Evolutionary conservation across 352 stramenopile species (phyloP).

Genomic region (Phytophthora rubi): DNA sequence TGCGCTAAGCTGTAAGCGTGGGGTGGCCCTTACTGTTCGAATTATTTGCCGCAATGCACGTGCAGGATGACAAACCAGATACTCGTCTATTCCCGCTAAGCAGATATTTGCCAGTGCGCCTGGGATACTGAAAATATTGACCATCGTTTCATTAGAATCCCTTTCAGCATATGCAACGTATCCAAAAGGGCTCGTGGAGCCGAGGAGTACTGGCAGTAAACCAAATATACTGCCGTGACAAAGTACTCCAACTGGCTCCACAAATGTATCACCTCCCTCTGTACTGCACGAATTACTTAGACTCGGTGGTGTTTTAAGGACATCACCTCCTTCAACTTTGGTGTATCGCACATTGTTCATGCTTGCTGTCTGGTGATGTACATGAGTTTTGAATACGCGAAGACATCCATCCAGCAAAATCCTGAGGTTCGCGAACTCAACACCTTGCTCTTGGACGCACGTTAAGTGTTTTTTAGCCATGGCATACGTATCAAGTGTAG

Average conservation of each 20-base stretch:
- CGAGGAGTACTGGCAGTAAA: conserved; percentile 49
- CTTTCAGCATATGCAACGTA: conserved; percentile 42
- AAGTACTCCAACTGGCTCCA: conserved; percentile 49
- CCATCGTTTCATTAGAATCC: neutral
- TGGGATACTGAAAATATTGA: conserved; percentile 43
- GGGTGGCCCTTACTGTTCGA: conserved; percentile 12
- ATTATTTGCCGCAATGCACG: conserved; percentile 43
- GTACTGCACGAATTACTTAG: neutral
- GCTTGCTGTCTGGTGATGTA: neutral
- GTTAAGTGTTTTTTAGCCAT: conserved; percentile 29
- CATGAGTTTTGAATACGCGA: conserved; percentile 46
- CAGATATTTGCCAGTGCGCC: conserved; percentile 30
- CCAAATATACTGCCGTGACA: conserved; percentile 45
- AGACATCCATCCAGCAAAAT: conserved; percentile 56
- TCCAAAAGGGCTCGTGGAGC: conserved; percentile 43
- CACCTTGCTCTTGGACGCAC: conserved; percentile 52
- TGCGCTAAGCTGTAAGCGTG: conserved; percentile 1
- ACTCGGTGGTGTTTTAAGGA: neutral
- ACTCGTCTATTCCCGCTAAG: conserved; percentile 40
- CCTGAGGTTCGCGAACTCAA: conserved; percentile 31
- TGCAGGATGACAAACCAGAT: conserved; percentile 50
- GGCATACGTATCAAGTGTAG: conserved; percentile 37
- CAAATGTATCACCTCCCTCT: conserved; percentile 2
- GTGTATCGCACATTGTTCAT: neutral
- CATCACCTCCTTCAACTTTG: neutral